Base-by-base conservation (phyloP, 768 basidiomycete species). In the Boletus coccyginus region DNA sequence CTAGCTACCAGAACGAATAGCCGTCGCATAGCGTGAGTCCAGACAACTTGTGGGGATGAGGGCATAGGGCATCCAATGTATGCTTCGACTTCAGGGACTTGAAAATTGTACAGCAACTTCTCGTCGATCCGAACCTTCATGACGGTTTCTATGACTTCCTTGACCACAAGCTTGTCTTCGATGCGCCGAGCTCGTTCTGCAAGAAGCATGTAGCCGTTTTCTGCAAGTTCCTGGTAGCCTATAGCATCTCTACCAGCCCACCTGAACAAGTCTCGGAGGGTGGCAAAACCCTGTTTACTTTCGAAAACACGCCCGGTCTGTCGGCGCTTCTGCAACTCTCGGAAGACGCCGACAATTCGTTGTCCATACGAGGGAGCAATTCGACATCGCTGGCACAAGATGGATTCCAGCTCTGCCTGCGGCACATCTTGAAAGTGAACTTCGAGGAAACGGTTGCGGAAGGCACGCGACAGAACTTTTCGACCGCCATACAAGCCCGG, bases 361-460 rank as follows among this genome's bases (percentile, higher is more conserved):
- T 89, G 86, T 17, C 92, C 93, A 63, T 96, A 94, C 0, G 95
- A 95, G 0, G 94, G 96, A 0, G 97, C 92, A 52, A 98, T 98
- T 47, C 80, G 84, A 71, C 94, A 96, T 46, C 94, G 80, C 66
- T 95, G 88, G 63, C 88, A 92, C n/a, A 99, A 78, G 61, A 99
- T 98, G 4, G 85, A 89, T 73, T 98, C 93, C 43, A 98, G 77
- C 69, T 99, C 97, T 7, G 78, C 79, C 70, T 98, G 92, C 0
- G 97, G 97, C 0, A 98, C 95, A 62, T 99, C 96, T 51, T 92
- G 89, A 66, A 98, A 98, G 68, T 98, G 94, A 21, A 98, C 92
- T 70, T 99, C 97, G 17, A 99, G 82, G 73, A 98, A 98, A 7
- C 97, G 90, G 73, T 94, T 97, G 32, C 97, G 84, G 76, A 99